Base-by-base conservation (phyloP, 2,329 filamentous ascomycete species). In the Capronia americana region DNA sequence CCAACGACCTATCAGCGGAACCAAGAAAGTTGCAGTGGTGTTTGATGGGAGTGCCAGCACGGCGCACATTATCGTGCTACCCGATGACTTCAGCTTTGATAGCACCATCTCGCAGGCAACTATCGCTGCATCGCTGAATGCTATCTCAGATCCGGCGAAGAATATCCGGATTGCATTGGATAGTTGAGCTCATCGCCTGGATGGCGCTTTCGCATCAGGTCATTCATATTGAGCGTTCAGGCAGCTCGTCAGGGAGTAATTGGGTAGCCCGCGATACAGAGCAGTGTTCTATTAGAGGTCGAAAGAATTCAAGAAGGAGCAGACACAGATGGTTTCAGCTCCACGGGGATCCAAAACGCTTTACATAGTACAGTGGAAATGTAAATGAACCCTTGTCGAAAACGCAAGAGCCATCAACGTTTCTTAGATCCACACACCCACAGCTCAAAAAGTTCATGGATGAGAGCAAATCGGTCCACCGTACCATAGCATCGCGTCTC, bases 21-120 rank as follows among this genome's bases (percentile, higher is more conserved):
- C 81, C 68, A 84, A 91, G 75, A 92, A 88, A 78, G 83, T 87
- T 64, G 90, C 88, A 57, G 83, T 88, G 50, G 80, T 91, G 61
- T 86, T 91, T 78, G 59, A 83, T 57, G 70, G 69, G 20, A 51
- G 30, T 30, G 53, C 64, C 12, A 59, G 67, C 38, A 61, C 70
- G 30, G 70, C 61, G 8, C 64, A 69, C 50, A 71, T 73, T 28
- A 44, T 70, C 23, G 51, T 70, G 2, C 30, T 73, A 28, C 58
- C 66, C 12, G 69, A 69, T 44, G 54, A 63, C 5, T 66, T 64
- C 17, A 64, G 61, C 34, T 73, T 73, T 53, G 66, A 67, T 34
- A 51, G 53, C 28, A 69, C 26, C 17, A 61, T 72, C 30, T 44
- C 69, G 23, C 54, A 67, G 20, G 26, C 58, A 1, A 57, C 61